Evolutionary conservation across 345 rosid species (phyloP).

Genomic region (Euclidium syriacum): DNA sequence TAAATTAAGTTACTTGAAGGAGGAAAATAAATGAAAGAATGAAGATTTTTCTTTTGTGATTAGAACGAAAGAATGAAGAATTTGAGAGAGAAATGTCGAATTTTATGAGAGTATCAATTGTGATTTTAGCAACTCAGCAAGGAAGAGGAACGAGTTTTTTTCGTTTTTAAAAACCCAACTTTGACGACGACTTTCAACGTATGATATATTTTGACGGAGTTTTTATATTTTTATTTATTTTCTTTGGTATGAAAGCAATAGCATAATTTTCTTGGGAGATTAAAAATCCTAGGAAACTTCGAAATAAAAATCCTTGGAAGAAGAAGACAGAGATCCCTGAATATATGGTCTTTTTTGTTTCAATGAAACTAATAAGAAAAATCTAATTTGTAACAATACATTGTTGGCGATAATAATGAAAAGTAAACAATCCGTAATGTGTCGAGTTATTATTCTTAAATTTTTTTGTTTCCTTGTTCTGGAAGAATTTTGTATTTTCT

Average conservation of each 20-base stretch:
- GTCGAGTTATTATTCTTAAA: too few species aligned
- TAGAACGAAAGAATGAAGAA: neutral
- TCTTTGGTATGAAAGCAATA: neutral
- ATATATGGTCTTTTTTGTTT: neutral
- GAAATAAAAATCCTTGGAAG: too few species aligned
- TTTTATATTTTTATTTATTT: neutral
- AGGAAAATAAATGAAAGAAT: neutral
- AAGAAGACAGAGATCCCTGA: neutral
- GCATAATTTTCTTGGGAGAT: neutral
- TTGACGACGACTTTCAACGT: slow-evolving; percentile 30
- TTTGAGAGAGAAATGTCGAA: neutral
- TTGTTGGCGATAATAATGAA: neutral
- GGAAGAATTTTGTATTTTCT: neutral
- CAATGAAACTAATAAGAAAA: neutral
- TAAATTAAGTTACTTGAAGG: neutral
- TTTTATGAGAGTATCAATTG: neutral
- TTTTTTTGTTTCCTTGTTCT: neutral
- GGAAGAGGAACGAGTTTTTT: slow-evolving; percentile 21
- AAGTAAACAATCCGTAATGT: neutral
- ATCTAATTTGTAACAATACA: neutral
- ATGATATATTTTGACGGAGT: neutral
- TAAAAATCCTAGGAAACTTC: too few species aligned
- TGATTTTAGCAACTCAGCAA: neutral
- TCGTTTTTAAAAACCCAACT: slow-evolving; percentile 5
- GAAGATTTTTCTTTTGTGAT: neutral